Percentiles rank a stretch among this genome's conserved stretches.
phyloP scores from a whole-genome alignment of 176 grass and related monocot species.

The Chrysopogon serrulatus region DNA sequence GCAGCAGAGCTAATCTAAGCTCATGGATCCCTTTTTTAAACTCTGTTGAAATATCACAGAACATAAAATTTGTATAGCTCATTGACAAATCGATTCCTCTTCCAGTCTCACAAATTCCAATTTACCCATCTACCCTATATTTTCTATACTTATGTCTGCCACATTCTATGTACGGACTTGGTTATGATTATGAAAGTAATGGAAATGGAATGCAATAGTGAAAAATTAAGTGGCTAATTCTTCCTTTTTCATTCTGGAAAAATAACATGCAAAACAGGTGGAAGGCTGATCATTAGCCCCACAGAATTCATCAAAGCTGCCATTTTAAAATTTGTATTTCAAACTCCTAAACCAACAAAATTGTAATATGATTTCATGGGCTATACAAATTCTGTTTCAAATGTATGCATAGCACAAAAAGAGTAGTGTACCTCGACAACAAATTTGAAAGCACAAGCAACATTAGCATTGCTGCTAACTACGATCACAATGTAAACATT shows the following conservation, averaged over 20 bases:
- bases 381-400: neutral
- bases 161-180: neutral
- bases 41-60: neutral
- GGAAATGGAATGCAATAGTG: neutral
- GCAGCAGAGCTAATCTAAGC: neutral
- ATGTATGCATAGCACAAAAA: neutral
- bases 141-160: neutral
- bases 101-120: neutral
- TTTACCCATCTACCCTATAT: neutral
- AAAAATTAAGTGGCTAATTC: neutral
- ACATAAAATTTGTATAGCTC: neutral
- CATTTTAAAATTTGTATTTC: neutral
- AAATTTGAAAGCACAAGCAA: constrained; percentile 88
- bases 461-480: constrained; percentile 95
- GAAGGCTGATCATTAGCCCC: neutral
- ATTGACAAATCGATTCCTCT: neutral
- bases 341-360: neutral
- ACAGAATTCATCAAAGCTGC: neutral
- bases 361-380: neutral
- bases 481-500: constrained; percentile 96
- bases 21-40: neutral
- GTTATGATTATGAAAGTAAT: neutral
- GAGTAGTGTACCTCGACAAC: constrained; percentile 71
- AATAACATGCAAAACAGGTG: neutral
- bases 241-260: neutral